Conservation (phyloP, 768 basidiomycete species). For the Collybia sordida region DNA sequence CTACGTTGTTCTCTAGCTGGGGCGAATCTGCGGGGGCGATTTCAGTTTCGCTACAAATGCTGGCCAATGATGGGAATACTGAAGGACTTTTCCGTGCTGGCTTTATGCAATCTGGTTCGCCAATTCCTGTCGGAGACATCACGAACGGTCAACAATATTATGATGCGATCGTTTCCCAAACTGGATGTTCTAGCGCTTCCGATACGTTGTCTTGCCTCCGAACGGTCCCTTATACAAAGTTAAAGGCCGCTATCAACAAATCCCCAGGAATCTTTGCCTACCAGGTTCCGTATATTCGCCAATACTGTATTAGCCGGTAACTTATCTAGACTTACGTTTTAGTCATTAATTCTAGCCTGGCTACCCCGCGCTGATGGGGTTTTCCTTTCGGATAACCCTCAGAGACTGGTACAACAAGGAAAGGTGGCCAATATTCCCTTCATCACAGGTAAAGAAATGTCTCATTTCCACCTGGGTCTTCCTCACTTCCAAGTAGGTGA, state of each 20-base stretch:
- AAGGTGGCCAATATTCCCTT: conserved; percentile 48
- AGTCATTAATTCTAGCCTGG: conserved; percentile 46
- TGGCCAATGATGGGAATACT: conserved; percentile 41
- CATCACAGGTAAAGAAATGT: conserved; percentile 34
- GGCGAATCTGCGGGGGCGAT: conserved; percentile 62
- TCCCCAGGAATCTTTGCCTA: conserved; percentile 43
- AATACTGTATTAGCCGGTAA: not conserved
- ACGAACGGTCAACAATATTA: conserved; percentile 46
- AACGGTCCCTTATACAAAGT: conserved; percentile 29
- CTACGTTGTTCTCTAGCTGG: conserved; percentile 29
- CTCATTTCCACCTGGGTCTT: not conserved
- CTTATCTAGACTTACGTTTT: not conserved
- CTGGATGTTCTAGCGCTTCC: conserved; percentile 35
- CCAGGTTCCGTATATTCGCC: conserved; percentile 28
- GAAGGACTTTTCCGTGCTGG: conserved; percentile 50
- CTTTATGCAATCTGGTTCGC: conserved; percentile 52
- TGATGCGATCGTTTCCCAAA: conserved; percentile 38
- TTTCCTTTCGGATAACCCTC: conserved; percentile 44
- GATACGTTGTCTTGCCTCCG: conserved; percentile 49
- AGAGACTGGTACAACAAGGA: conserved; percentile 39
- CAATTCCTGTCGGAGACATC: conserved; percentile 44
- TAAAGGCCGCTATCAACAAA: conserved; percentile 43
- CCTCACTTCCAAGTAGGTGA: conserved; percentile 30
- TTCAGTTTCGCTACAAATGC: conserved; percentile 48
- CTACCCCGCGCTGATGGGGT: conserved; percentile 50